Conservation (phyloP, 768 basidiomycete species). For the Daedaleopsis nitida region DNA sequence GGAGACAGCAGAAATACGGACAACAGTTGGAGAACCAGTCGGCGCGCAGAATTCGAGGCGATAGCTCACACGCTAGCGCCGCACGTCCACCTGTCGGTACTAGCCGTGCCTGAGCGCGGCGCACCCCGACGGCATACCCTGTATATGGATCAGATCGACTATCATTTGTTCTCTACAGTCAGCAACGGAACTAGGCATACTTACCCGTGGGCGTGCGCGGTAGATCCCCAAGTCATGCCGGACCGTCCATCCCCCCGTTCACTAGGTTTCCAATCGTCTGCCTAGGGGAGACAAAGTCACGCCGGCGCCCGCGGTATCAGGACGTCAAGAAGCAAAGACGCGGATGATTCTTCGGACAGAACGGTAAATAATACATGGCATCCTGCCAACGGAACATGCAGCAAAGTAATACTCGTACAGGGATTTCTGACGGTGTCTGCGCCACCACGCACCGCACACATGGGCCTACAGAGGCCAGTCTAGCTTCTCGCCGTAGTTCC, state of each 20-base stretch:
- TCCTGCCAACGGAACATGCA: background rate
- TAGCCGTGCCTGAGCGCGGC: too few species aligned
- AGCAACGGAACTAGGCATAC: too few species aligned
- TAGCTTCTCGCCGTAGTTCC: slow-evolving; percentile 83
- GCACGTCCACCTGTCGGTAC: too few species aligned
- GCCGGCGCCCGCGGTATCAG: background rate
- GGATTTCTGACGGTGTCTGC: background rate
- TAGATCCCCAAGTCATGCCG: too few species aligned
- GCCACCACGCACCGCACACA: background rate
- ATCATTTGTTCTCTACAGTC: too few species aligned
- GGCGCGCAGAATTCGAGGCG: background rate
- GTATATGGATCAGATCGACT: too few species aligned
- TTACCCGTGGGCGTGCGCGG: too few species aligned
- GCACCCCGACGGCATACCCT: too few species aligned
- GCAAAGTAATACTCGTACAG: background rate
- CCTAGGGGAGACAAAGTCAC: too few species aligned
- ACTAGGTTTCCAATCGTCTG: too few species aligned
- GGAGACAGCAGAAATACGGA: background rate
- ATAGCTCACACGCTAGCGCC: background rate
- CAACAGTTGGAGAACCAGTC: background rate
- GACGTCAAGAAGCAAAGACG: background rate
- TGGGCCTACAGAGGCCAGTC: slow-evolving; percentile 67
- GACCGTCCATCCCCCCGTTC: too few species aligned
- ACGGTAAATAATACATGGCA: background rate
- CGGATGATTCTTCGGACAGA: background rate